Conservation (phyloP, 2,329 filamentous ascomycete species). For the Metarhizium guizhouense region DNA sequence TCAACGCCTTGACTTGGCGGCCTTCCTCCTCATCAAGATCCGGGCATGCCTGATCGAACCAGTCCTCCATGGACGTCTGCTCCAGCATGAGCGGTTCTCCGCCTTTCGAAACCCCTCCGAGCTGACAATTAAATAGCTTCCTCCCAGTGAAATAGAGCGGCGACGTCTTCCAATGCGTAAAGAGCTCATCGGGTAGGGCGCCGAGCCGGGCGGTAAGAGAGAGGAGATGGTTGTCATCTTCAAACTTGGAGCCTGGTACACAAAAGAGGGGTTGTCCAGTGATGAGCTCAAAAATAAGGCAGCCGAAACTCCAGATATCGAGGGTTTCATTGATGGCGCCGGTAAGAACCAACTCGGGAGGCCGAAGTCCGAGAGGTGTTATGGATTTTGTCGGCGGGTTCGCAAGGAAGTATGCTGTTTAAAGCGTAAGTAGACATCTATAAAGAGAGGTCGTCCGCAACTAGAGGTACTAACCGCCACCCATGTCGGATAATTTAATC, state of each 20-base stretch:
- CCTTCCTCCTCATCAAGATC: conserved; percentile 17
- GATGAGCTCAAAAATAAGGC: conserved; percentile 21
- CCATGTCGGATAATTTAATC: conserved; percentile 22
- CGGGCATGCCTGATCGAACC: conserved; percentile 15
- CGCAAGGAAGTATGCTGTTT: conserved; percentile 17
- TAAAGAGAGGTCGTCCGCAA: not conserved
- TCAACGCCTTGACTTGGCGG: conserved; percentile 14
- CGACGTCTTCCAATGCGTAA: conserved; percentile 15
- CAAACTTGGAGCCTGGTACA: conserved; percentile 9
- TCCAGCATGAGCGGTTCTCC: conserved; percentile 15
- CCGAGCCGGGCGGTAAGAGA: conserved; percentile 12
- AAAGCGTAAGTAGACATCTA: not conserved
- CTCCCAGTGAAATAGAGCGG: conserved; percentile 18
- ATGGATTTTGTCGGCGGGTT: conserved; percentile 14
- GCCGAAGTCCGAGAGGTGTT: conserved; percentile 16
- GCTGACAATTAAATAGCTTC: conserved; percentile 16
- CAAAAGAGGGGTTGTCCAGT: conserved; percentile 20
- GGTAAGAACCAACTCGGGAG: conserved; percentile 19
- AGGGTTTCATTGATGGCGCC: conserved; percentile 13
- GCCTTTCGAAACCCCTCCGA: conserved; percentile 14
- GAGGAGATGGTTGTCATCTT: conserved; percentile 16
- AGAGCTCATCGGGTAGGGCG: conserved; percentile 12
- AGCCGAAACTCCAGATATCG: conserved; percentile 23
- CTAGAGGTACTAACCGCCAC: conserved; percentile 16
- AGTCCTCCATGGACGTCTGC: conserved; percentile 16